These are phyloP conservation scores for Haplosporangium sp. DNA, from an alignment of 371 early-diverging fungal species.

Conservation along the genomic window DNA sequence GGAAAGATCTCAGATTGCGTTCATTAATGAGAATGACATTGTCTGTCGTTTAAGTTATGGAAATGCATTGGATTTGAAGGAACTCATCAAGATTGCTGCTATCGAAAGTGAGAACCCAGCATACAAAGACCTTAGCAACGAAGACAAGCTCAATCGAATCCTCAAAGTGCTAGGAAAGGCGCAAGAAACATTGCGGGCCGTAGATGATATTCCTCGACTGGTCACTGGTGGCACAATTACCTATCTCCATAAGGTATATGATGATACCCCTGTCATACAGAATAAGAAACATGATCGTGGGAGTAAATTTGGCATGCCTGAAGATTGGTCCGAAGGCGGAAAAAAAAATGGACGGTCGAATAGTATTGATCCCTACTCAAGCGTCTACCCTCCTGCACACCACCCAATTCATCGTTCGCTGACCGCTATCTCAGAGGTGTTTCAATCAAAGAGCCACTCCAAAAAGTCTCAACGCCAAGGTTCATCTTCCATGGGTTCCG, in stretches of 20 bases:
- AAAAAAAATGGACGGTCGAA: not conserved
- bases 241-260: slow-evolving; percentile 49
- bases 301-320: slow-evolving; percentile 39
- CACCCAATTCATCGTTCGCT: slow-evolving; percentile 21
- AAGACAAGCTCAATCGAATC: slow-evolving; percentile 36
- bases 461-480: not conserved
- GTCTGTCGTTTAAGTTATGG: slow-evolving; percentile 84
- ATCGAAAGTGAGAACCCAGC: slow-evolving; percentile 36
- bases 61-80: slow-evolving; percentile 71
- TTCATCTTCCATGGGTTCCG: not conserved
- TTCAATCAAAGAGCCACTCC: slow-evolving; percentile 11
- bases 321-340: slow-evolving; percentile 18
- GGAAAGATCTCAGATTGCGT: slow-evolving; percentile 75
- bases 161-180: slow-evolving; percentile 40
- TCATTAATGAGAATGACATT: slow-evolving; percentile 81
- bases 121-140: slow-evolving; percentile 25
- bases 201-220: slow-evolving; percentile 43
- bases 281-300: slow-evolving; percentile 20
- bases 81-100: slow-evolving; percentile 67
- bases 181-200: slow-evolving; percentile 30
- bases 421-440: slow-evolving; percentile 20
- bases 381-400: not conserved
- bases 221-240: slow-evolving; percentile 44
- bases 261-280: slow-evolving; percentile 42
- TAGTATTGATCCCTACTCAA: slow-evolving; percentile 4